These are phyloP conservation scores for Lentinula guzmanii DNA, from an alignment of 768 basidiomycete genomes.

Conservation along the genomic window DNA sequence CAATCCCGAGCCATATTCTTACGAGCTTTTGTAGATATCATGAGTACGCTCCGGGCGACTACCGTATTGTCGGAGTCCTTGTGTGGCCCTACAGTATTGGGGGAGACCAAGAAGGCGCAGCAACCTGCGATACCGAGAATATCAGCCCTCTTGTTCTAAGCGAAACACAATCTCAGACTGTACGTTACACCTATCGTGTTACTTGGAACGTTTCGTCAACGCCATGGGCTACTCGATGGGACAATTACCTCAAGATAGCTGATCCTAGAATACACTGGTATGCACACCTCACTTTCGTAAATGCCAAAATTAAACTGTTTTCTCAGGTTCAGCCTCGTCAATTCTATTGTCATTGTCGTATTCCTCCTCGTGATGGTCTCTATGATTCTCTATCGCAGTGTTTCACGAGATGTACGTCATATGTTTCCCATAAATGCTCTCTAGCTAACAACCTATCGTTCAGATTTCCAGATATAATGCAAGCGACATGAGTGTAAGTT, in stretches of 20 bases:
- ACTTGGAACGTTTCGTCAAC: constrained; percentile 85
- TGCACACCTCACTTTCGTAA: background rate
- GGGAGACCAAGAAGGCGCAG: constrained; percentile 42
- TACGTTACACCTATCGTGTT: constrained; percentile 86
- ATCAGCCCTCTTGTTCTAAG: constrained; percentile 48
- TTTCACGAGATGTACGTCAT: constrained; percentile 70
- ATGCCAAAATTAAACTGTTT: background rate
- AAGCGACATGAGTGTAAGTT: constrained; percentile 77
- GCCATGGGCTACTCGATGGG: constrained; percentile 94
- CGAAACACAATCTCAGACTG: constrained; percentile 51
- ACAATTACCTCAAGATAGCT: constrained; percentile 90
- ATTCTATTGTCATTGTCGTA: constrained; percentile 85
- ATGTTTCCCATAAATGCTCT: background rate
- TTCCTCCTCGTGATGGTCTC: constrained; percentile 93
- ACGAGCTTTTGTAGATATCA: constrained; percentile 60
- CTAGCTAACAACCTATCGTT: constrained; percentile 13
- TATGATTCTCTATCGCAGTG: constrained; percentile 81
- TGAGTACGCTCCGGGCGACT: constrained; percentile 55
- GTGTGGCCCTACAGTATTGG: constrained; percentile 57
- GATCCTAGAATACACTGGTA: constrained; percentile 91
- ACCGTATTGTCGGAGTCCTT: constrained; percentile 71
- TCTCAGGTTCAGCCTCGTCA: constrained; percentile 70
- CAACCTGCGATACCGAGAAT: constrained; percentile 45
- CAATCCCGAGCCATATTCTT: background rate
- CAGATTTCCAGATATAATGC: constrained; percentile 93